Evolutionary conservation across 345 rosid species (phyloP).

Genomic region (Orychophragmus violaceus): DNA sequence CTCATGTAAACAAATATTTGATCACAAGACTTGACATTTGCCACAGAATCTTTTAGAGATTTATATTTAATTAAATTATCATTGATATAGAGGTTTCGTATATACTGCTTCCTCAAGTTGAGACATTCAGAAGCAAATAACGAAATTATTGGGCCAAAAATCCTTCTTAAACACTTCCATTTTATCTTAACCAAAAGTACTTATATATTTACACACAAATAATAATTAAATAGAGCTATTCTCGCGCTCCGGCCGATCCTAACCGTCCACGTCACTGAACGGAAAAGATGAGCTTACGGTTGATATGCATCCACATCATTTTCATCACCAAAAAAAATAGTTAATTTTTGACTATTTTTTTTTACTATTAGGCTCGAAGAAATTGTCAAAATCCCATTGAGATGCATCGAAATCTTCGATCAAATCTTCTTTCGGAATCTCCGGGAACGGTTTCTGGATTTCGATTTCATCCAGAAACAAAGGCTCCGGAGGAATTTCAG

Average conservation of each 20-base stretch:
- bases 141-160: slow-evolving; percentile 2
- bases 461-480: slow-evolving; percentile 44
- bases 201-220: slow-evolving; percentile 13
- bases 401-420: slow-evolving; percentile 51
- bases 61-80: not conserved
- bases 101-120: slow-evolving; percentile 1
- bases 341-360: not conserved
- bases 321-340: not conserved
- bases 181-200: not conserved
- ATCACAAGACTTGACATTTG: not conserved
- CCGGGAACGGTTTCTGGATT: not conserved
- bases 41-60: not conserved
- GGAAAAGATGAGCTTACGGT: not conserved
- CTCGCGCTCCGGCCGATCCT: not conserved
- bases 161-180: slow-evolving; percentile 8
- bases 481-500: slow-evolving; percentile 37
- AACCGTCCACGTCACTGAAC: slow-evolving; percentile 11
- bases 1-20: too few species aligned
- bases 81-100: not conserved
- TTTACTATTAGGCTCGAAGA: slow-evolving; percentile 22
- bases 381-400: slow-evolving; percentile 60
- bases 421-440: slow-evolving; percentile 9
- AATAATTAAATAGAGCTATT: not conserved
- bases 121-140: slow-evolving; percentile 8
- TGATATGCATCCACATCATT: slow-evolving; percentile 16